phyloP scores from a whole-genome alignment of 805 yeast genomes.

The Kazachstania martiniae region DNA sequence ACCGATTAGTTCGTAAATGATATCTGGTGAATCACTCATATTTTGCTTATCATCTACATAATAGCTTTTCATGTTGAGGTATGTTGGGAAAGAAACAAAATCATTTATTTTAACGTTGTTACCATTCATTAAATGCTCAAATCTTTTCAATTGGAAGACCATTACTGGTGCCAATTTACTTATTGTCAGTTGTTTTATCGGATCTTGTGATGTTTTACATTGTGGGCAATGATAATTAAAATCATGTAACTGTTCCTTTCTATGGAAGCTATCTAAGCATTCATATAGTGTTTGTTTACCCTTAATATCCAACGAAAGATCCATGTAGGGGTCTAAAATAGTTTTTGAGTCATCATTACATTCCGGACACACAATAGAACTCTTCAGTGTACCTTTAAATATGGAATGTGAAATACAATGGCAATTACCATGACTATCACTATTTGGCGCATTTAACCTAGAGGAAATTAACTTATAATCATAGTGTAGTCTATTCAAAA shows the following conservation, averaged over 20 bases:
- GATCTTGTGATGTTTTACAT: conserved; percentile 54
- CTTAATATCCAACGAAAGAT: conserved; percentile 69
- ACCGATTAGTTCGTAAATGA: conserved; percentile 76
- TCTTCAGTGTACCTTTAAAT: conserved; percentile 75
- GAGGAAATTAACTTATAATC: conserved; percentile 12
- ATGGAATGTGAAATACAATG: conserved; percentile 72
- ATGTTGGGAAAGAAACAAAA: conserved; percentile 61
- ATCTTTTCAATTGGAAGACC: conserved; percentile 73
- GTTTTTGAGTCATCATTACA: conserved; percentile 52
- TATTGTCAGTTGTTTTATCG: conserved; percentile 62
- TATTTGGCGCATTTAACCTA: conserved; percentile 6
- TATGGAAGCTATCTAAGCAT: conserved; percentile 70
- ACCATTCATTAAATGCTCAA: conserved; percentile 32
- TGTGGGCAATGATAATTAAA: conserved; percentile 56
- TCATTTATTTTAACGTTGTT: conserved; percentile 62
- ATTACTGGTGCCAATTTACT: conserved; percentile 65
- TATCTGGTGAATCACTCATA: conserved; percentile 23
- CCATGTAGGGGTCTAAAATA: conserved; percentile 83
- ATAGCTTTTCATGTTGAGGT: conserved; percentile 61
- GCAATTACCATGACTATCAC: conserved; percentile 32
- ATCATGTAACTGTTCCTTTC: conserved; percentile 59
- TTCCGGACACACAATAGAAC: conserved; percentile 62
- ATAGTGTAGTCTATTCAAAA: conserved; percentile 71
- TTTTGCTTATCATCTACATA: conserved; percentile 4
- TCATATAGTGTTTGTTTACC: conserved; percentile 37